phyloP scores from a whole-genome alignment of 441 rosid species.

The Erysimum cheiri region DNA sequence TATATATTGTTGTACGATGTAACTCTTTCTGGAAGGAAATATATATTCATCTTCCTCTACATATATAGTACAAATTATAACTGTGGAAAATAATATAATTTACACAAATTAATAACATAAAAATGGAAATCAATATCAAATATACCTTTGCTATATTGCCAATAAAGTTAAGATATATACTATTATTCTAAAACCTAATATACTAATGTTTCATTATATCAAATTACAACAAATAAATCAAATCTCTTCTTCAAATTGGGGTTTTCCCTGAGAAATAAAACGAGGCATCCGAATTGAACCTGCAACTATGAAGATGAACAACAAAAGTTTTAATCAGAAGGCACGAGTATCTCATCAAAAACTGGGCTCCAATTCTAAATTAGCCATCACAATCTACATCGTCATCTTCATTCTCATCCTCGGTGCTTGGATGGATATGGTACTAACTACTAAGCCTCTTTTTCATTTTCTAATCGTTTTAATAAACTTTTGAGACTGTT shows the following conservation, averaged over 20 bases:
- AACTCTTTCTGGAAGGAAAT: no score
- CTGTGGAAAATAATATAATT: neutral
- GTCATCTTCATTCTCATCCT: neutral
- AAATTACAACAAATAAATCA: neutral
- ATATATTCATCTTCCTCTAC: no score
- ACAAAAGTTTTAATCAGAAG: slow-evolving; percentile 20
- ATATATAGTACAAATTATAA: no score
- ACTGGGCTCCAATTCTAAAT: neutral
- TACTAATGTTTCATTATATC: neutral
- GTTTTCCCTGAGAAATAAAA: neutral
- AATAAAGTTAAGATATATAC: neutral
- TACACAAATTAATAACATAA: neutral
- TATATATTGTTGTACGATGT: no score
- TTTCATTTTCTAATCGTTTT: neutral
- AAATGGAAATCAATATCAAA: neutral
- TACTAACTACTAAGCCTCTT: slow-evolving; percentile 8
- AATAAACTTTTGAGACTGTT: neutral
- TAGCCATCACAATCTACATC: slow-evolving; percentile 4
- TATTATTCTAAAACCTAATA: neutral
- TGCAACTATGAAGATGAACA: slow-evolving; percentile 24
- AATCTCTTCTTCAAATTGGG: neutral
- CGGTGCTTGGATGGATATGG: slow-evolving; percentile 19
- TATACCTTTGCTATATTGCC: neutral
- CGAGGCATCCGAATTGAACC: neutral
- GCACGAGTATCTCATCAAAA: slow-evolving; percentile 6